Conservation (phyloP, 805 yeast species). For the Candida sonorensis region DNA sequence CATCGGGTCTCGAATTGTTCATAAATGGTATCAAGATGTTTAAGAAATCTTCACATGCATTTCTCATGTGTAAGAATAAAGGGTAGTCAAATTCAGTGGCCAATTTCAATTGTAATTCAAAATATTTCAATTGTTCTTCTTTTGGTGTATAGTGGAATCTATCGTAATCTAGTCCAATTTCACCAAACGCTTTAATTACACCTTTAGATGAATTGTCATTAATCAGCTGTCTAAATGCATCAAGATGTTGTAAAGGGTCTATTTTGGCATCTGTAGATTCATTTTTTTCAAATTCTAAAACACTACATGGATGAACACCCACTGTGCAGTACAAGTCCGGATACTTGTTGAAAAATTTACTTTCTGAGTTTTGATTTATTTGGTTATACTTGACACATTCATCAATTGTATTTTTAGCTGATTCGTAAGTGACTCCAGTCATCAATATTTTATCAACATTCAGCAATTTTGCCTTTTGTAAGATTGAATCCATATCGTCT, state of each 20-base stretch:
- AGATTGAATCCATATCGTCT: conserved; percentile 55
- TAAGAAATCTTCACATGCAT: conserved; percentile 75
- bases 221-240: conserved; percentile 43
- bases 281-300: conserved; percentile 39
- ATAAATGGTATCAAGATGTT: conserved; percentile 57
- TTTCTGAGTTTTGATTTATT: background rate
- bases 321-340: conserved; percentile 56
- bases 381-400: conserved; percentile 32
- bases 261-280: conserved; percentile 6
- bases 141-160: conserved; percentile 69
- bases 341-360: too few species aligned
- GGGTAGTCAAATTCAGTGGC: conserved; percentile 59
- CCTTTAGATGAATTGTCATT: conserved; percentile 41
- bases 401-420: conserved; percentile 55
- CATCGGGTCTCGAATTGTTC: conserved; percentile 30
- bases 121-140: conserved; percentile 60
- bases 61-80: conserved; percentile 84
- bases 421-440: conserved; percentile 75
- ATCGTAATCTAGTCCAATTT: conserved; percentile 93
- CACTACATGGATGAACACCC: conserved; percentile 95
- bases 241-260: conserved; percentile 35
- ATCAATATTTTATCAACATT: conserved; percentile 67
- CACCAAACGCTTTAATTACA: conserved; percentile 80
- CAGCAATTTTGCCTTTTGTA: conserved; percentile 57
- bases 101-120: conserved; percentile 66